phyloP scores from a whole-genome alignment of 371 early-diverging fungal species.

The Sporodiniella umbellata region DNA sequence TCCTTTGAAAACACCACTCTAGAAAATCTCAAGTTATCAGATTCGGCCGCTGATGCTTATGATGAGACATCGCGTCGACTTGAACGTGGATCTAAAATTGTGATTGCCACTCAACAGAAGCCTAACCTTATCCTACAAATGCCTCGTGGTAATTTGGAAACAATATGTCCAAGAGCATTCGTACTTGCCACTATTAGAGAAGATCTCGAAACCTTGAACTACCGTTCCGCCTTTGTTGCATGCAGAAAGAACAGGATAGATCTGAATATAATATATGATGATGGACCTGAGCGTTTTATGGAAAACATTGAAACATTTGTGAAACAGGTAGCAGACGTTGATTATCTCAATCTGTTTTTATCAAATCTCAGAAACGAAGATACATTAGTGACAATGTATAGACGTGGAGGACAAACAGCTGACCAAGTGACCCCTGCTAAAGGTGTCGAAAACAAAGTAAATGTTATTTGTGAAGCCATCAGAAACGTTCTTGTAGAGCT shows the following conservation, averaged over 20 bases:
- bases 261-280: constrained; percentile 85
- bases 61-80: constrained; percentile 81
- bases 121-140: constrained; percentile 86
- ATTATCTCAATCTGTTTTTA: constrained; percentile 88
- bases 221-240: constrained; percentile 74
- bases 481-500: constrained; percentile 58
- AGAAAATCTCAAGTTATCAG: constrained; percentile 48
- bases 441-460: constrained; percentile 63
- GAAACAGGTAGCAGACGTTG: constrained; percentile 74
- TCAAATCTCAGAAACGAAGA: constrained; percentile 76
- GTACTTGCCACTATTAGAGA: constrained; percentile 81
- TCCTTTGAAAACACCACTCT: constrained; percentile 38
- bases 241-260: constrained; percentile 94
- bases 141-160: constrained; percentile 97
- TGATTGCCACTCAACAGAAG: constrained; percentile 69
- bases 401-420: constrained; percentile 21
- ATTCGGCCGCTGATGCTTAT: constrained; percentile 49
- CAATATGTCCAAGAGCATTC: constrained; percentile 90
- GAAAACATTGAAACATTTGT: constrained; percentile 69
- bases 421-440: constrained; percentile 8
- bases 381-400: constrained; percentile 66
- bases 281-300: constrained; percentile 67
- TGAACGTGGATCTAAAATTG: constrained; percentile 89
- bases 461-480: constrained; percentile 73
- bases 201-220: constrained; percentile 66